Evolutionary conservation across 2,329 filamentous ascomycete genomes (phyloP), one percentile per base, ranked within the genome.

Genomic region (Rosellinia necatrix): DNA sequence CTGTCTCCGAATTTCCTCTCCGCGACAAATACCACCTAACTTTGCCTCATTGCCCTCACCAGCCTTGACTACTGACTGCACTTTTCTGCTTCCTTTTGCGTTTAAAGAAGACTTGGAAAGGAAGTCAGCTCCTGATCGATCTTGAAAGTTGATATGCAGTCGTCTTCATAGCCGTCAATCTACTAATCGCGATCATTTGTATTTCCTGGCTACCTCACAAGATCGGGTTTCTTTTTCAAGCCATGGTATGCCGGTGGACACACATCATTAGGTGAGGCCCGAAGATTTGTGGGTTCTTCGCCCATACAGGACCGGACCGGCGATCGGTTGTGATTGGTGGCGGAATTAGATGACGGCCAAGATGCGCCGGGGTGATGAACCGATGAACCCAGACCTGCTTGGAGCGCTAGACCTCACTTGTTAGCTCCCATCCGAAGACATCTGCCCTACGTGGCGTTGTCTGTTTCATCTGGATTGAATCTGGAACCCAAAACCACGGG

Each of bases 291-390:
- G 51, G 25, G 25, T 17, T 41, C 51, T 42, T 21, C 19, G 30
- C 34, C 17, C 21, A 40, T 35, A 42, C 25, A 29, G 27, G 43
- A 42, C 27, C 43, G 43, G 51, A n/a, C 37, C 35, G 40, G 21
- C 35, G 29, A 38, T 8, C 30, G 27, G 52, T 12, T 25, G n/a
- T 49, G 44, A 54, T 54, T 54, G 44, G 52, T 22, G 44, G 29
- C 37, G 34, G 27, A 38, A 25, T 21, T 19, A 53, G 24, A 25
- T 43, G 22, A 38, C 29, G 19, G 43, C 22, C 44, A 55, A 37
- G 19, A 50, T 15, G 13, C 38, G 9, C 29, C 48, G 47, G 44
- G 13, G 43, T 27, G 4, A 32, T 29, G 25, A 35, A 22, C 38
- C 44, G 19, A 32, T 29, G 12, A 30, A 32, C 38, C 38, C 46